These are phyloP conservation scores for Incumbomyces delicatus DNA, from an alignment of 2,329 filamentous ascomycete species.

Conservation along the genomic window DNA sequence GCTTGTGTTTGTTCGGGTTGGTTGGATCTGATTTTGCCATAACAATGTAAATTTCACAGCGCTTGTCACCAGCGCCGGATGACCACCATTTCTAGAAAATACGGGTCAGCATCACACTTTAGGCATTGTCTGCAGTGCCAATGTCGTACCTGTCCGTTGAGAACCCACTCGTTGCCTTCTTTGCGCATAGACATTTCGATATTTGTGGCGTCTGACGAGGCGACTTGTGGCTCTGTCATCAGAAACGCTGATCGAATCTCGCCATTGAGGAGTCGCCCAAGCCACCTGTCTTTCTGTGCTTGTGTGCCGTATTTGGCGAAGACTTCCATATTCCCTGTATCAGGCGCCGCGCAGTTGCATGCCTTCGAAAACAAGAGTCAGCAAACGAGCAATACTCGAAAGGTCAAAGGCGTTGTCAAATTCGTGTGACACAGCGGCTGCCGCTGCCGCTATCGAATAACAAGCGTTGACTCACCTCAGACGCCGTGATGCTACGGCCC, in stretches of 20 bases:
- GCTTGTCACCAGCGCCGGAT: conserved; percentile 82
- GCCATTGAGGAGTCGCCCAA: conserved; percentile 70
- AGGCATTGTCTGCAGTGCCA: neutral
- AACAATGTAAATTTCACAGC: conserved; percentile 88
- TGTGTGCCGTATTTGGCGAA: conserved; percentile 83
- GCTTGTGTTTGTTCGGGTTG: conserved; percentile 69
- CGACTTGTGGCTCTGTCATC: conserved; percentile 87
- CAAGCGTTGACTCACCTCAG: conserved; percentile 42
- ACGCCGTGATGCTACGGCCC: conserved; percentile 73
- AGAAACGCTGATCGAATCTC: conserved; percentile 82
- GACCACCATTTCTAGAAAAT: conserved; percentile 92
- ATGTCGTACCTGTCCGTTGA: conserved; percentile 54
- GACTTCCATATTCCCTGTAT: conserved; percentile 95
- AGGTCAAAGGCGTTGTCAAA: too few relatives aligned
- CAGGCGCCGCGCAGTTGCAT: conserved; percentile 80
- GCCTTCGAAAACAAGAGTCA: conserved; percentile 38
- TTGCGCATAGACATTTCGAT: conserved; percentile 73
- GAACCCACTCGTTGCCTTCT: conserved; percentile 78
- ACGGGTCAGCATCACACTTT: neutral
- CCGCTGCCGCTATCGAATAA: too few relatives aligned
- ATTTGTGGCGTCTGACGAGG: conserved; percentile 85
- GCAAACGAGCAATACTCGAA: conserved; percentile 13
- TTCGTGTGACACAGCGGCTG: too few relatives aligned
- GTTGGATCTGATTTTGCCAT: conserved; percentile 84
- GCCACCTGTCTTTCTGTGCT: conserved; percentile 62